Base-by-base conservation (phyloP, 768 basidiomycete genomes). In the Hemileccinum rubropunctum region DNA sequence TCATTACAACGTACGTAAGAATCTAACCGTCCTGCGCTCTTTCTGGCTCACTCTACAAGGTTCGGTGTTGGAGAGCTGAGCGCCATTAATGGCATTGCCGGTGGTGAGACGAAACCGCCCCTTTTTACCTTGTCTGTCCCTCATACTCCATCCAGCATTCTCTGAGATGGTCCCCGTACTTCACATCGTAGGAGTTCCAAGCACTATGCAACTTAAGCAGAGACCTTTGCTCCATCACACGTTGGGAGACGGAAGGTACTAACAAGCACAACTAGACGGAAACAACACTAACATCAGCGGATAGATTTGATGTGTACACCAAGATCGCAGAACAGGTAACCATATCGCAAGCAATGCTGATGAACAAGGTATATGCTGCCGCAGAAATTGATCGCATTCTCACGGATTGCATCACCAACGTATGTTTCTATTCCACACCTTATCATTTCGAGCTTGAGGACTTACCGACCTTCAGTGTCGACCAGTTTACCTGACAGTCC, bases 31-130 rank as follows among this genome's bases (percentile, higher is more conserved):
- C 33, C 5, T 30, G 23, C 23, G 26, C 12, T 45, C 18, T 17
- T 47, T 34, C 45, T 56, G 18, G 50, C 34, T 32, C 12, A 42
- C 39, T 17, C 1, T 8, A 17, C 6, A 46, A 88, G 86, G 2
- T 95, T 94, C 56, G 94, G 94, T 47, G 94, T 97, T n/a, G 94
- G 94, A 14, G 94, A 97, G 65, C 71, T 95, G 38, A 88, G 86
- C 35, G 92, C 93, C 4, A 83, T 88, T 32, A 91, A 91, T 58
- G 88, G 89, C 36, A 81, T 94, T 53, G 90, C 87, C 26, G 86
- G 86, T 59, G 81, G 86, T 80, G 57, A 50, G 73, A 6, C 1
- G 17, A 38, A 34, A n/a, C 4, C 7, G 10, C 40, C 15, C 9
- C 40, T 32, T 35, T 4, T 12, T 33, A 13, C 6, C 26, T 0